Percentiles rank a stretch among this genome's conserved stretches.
These are phyloP conservation scores for Prinsepia uniflora DNA, from an alignment of 306 rosid species.

Conservation along the genomic window DNA sequence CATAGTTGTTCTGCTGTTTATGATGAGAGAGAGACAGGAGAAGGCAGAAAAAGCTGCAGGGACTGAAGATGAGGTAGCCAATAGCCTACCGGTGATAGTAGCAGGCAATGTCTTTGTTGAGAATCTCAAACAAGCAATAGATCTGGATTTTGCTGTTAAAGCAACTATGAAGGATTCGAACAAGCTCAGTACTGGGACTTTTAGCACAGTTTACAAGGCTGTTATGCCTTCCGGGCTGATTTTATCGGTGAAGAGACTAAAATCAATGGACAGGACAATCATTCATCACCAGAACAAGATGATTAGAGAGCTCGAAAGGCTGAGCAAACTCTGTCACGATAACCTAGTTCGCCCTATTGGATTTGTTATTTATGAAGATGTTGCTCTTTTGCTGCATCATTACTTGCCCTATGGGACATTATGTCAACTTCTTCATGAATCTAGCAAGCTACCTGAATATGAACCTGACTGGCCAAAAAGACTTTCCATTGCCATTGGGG, in stretches of 20 bases:
- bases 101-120: constrained; percentile 84
- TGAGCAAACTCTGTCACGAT: constrained; percentile 79
- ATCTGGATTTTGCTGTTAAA: constrained; percentile 83
- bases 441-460: constrained; percentile 62
- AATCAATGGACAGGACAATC: constrained; percentile 92
- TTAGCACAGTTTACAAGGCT: constrained; percentile 91
- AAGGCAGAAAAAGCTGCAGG: constrained; percentile 68
- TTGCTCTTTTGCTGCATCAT: constrained; percentile 88
- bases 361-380: constrained; percentile 89
- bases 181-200: constrained; percentile 83
- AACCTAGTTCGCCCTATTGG: constrained; percentile 87
- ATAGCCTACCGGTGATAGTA: constrained; percentile 53
- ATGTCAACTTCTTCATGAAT: constrained; percentile 86
- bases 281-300: constrained; percentile 93
- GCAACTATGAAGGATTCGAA: constrained; percentile 84
- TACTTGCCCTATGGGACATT: constrained; percentile 79
- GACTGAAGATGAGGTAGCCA: constrained; percentile 48
- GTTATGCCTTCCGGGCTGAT: constrained; percentile 93
- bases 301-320: constrained; percentile 95
- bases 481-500: constrained; percentile 81
- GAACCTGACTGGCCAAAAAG: constrained; percentile 92
- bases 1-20: constrained; percentile 78
- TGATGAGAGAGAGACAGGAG: constrained; percentile 88
- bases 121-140: constrained; percentile 83
- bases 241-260: constrained; percentile 79